Base-by-base conservation (phyloP, 768 basidiomycete genomes). In the Suillus lakei region DNA sequence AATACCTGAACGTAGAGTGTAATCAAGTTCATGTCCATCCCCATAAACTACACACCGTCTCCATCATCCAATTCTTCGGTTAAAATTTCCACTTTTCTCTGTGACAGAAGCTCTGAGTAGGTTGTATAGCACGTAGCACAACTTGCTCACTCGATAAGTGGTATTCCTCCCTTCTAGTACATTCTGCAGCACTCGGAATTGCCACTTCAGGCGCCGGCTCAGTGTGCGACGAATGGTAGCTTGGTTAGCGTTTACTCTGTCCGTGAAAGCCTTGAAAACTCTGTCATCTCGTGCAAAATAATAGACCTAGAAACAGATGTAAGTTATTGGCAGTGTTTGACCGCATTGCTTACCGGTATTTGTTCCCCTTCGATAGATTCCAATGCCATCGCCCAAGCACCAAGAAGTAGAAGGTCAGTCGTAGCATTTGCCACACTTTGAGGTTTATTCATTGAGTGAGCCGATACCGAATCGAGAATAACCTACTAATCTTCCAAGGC, bases 281-380 rank as follows among this genome's bases (percentile, higher is more conserved):
- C 96, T 88, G 67, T 95, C 91, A 76, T 99, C 97, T 26, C 97
- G 86, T 51, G 96, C 97, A 72, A 99, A 99, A 71, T 91, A 95
- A 67, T 92, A 96, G n/a, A 88, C 85, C 93, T 72, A 60, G 39
- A 44, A 41, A 55, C 10, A 38, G 32, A 39, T 30, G 53, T 66
- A 6, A 26, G 12, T 1, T 18, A 58, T 69, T 54, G 69, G 59
- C 21, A 13, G 16, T 46, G 23, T n/a, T 23, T 34, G 32, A 3
- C n/a, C 21, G 41, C 38, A 15, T 34, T 53, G 61, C 88, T 67
- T 71, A 95, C 95, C 6, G 95, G 93, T 74, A 97, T 88, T 38
- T 78, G 80, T 53, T 92, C 88, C 41, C 82, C 89, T 41, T 83
- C 78, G 7, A 95, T 73, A 4, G 81, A 78, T 67, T 88, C 85